Evolutionary conservation across 2,329 filamentous ascomycete species (phyloP).

Genomic region (Aspergillus sclerotialis): DNA sequence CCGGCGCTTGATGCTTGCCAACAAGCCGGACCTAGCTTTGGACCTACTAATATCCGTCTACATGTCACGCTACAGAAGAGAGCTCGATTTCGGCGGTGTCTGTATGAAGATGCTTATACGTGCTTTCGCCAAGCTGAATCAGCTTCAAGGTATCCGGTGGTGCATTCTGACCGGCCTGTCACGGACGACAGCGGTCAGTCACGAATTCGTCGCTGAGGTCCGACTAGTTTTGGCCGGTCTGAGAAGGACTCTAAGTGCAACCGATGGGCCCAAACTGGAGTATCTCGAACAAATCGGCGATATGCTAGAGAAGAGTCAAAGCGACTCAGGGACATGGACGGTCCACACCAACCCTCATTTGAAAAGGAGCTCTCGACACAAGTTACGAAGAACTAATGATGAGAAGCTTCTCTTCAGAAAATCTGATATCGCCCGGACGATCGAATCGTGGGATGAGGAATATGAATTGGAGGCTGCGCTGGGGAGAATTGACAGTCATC

Average conservation of each 20-base stretch:
- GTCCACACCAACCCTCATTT: slow-evolving; percentile 5
- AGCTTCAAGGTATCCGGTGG: slow-evolving; percentile 34
- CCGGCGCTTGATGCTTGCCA: slow-evolving; percentile 19
- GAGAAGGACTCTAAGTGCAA: slow-evolving; percentile 5
- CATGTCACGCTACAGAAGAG: slow-evolving; percentile 28
- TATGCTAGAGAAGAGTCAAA: slow-evolving; percentile 15
- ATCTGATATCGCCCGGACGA: slow-evolving; percentile 6
- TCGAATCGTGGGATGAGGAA: slow-evolving; percentile 23
- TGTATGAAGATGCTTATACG: slow-evolving; percentile 33
- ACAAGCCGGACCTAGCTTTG: slow-evolving; percentile 21
- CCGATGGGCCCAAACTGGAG: slow-evolving; percentile 6
- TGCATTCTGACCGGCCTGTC: slow-evolving; percentile 32
- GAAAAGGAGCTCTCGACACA: slow-evolving; percentile 10
- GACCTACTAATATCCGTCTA: slow-evolving; percentile 30
- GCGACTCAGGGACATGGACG: slow-evolving; percentile 11
- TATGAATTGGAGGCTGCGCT: slow-evolving; percentile 19
- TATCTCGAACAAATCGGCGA: slow-evolving; percentile 14
- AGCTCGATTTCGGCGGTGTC: slow-evolving; percentile 27
- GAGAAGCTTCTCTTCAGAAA: slow-evolving; percentile 8
- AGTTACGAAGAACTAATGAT: slow-evolving; percentile 7
- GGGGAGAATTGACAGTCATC: slow-evolving; percentile 8
- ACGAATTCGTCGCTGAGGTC: slow-evolving; percentile 28
- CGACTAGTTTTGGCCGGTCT: slow-evolving; percentile 17
- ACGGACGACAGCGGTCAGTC: slow-evolving; percentile 22
- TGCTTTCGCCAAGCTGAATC: slow-evolving; percentile 21